Percentiles rank a stretch among this genome's conserved stretches.
Evolutionary conservation across 2,329 filamentous ascomycete genomes (phyloP).

Genomic region (Aspergillus sp.): DNA sequence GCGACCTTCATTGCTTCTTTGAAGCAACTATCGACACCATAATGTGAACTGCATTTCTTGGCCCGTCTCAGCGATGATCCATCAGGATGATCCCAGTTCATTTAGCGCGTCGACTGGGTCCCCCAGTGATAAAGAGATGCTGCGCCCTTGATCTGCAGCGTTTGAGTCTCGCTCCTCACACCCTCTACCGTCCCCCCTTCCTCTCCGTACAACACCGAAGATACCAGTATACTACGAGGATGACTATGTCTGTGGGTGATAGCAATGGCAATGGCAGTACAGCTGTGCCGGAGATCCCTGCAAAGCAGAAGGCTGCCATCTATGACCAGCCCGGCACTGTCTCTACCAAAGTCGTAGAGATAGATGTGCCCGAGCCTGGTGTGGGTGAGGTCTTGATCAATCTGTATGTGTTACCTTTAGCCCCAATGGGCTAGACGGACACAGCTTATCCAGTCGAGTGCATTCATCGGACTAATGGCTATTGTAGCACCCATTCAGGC

Average conservation of each 20-base stretch:
- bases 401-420: conserved; percentile 44
- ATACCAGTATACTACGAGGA: conserved; percentile 18
- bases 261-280: not conserved
- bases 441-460: not conserved
- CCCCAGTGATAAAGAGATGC: not conserved
- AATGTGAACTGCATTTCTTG: not conserved
- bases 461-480: conserved; percentile 8
- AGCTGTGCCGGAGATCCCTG: conserved; percentile 48
- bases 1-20: not conserved
- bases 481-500: conserved; percentile 59
- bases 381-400: conserved; percentile 64
- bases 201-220: not conserved
- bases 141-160: not conserved
- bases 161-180: not conserved
- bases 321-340: conserved; percentile 67
- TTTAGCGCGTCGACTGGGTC: not conserved
- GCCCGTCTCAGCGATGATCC: not conserved
- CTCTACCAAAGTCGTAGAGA: conserved; percentile 63
- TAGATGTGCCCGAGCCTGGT: conserved; percentile 66
- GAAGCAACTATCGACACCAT: not conserved
- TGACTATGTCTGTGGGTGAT: conserved; percentile 24
- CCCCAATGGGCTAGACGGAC: no score
- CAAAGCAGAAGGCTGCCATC: conserved; percentile 63
- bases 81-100: not conserved
- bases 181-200: not conserved